Evolutionary conservation across 2,329 filamentous ascomycete genomes (phyloP), one percentile per base, ranked within the genome.

Genomic region (Diplodia intermedia): DNA sequence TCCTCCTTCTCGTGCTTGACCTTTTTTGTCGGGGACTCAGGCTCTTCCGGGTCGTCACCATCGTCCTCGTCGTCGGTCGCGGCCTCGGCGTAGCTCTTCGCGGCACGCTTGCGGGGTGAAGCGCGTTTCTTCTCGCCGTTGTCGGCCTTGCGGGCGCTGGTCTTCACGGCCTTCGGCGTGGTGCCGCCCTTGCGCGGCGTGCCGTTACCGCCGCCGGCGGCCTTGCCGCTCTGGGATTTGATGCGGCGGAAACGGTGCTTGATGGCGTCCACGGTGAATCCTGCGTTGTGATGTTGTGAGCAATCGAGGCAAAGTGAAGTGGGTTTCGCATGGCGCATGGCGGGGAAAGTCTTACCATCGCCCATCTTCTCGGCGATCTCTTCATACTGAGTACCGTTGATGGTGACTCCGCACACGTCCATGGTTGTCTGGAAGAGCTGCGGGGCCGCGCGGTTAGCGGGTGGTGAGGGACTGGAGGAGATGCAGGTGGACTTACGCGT

Each of bases 371-470:
- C 38, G 14, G 56, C 23, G 12, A 60, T 60, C 23, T 60, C 36
- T 1, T 60, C 38, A 1, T 47, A 60, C 38, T 60, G 56, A 0
- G 2, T 14, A 1, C 6, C 7, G 23, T 23, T 60, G 56, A 60
- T 60, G 15, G 7, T 6, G 3, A 60, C 14, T 7, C 56, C 56
- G 6, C 56, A 60, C 23, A 60, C 38, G 7, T 60, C 56, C 56
- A 60, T 43, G 12, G 56, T 29, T 38, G 23, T 26, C 23, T 26
- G 26, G 38, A 60, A 60, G 12, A 60, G 56, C 56, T 60, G 20
- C 14, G n/a, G 8, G 23, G 3, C 3, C 50, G 14, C 9, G 4
- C 5, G 8, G 20, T 60, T n/a, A 60, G 38, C 18, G 2, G 11
- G 38, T 8, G 38, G 56, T 18, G 38, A 14, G 7, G 50, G 38